A percentile compares a stretch with the other conserved stretches of the same genome.
These are phyloP conservation scores for Solanum phureja DNA, from an alignment of 257 asterid genomes.

Conservation along the genomic window DNA sequence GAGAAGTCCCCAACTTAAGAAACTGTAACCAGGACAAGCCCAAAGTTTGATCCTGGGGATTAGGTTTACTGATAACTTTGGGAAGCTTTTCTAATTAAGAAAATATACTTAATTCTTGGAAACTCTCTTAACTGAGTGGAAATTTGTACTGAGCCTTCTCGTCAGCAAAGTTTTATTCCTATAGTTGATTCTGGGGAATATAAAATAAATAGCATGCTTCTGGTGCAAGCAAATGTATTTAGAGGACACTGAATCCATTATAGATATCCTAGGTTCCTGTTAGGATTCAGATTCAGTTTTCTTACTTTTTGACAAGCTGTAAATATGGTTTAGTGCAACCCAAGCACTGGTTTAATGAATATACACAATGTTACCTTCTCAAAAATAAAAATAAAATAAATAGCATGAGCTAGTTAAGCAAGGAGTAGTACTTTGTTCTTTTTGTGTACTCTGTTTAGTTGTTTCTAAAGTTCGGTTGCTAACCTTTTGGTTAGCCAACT, in stretches of 20 bases:
- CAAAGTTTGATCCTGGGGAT: constrained; percentile 1
- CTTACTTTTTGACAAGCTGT: too few species aligned
- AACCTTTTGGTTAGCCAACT: neutral
- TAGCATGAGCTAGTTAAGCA: neutral
- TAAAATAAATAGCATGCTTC: neutral
- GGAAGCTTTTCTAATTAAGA: neutral
- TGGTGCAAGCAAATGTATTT: too few species aligned
- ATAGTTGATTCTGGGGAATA: neutral
- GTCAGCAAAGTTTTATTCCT: neutral
- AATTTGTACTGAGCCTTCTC: neutral
- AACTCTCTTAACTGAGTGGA: neutral
- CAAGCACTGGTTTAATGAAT: too few species aligned
- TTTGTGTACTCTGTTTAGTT: neutral
- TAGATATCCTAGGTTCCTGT: too few species aligned
- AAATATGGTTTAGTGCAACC: too few species aligned
- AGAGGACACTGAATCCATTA: too few species aligned
- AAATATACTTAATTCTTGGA: neutral
- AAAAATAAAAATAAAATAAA: neutral
- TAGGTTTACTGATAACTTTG: neutral
- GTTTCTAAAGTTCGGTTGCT: neutral
- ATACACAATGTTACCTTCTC: too few species aligned
- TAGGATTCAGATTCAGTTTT: too few species aligned
- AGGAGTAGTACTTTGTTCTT: neutral
- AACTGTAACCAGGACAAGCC: neutral
- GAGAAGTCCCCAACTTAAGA: neutral